Evolutionary conservation across 1,284 basidiomycete genomes (phyloP).

Genomic region (Hemileia vastatrix): DNA sequence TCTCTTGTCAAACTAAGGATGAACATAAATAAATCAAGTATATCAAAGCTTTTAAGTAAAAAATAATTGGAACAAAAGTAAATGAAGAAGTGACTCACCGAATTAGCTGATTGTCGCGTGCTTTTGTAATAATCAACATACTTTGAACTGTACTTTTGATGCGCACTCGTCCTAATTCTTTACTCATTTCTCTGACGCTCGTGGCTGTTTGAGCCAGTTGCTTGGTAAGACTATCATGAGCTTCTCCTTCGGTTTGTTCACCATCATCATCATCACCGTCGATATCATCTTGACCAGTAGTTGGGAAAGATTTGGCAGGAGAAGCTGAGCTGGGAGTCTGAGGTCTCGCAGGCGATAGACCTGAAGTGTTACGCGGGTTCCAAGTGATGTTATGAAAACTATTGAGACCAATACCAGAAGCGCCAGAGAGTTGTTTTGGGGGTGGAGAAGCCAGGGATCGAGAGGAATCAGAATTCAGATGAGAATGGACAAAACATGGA

Average conservation of each 20-base stretch:
- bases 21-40: not conserved
- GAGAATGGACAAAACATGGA: too few relatives aligned
- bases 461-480: too few relatives aligned
- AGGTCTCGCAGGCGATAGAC: too few relatives aligned
- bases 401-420: too few relatives aligned
- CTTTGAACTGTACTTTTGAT: constrained; percentile 85
- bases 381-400: too few relatives aligned
- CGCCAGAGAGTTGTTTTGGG: too few relatives aligned
- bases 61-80: not conserved
- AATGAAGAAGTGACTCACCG: not conserved
- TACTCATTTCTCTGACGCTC: constrained; percentile 18
- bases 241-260: constrained; percentile 2
- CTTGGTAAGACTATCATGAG: constrained; percentile 12
- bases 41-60: not conserved
- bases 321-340: too few relatives aligned
- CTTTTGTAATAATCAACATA: constrained; percentile 94
- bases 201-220: constrained; percentile 16
- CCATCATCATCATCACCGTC: constrained; percentile 1
- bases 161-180: constrained; percentile 65
- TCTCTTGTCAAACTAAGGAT: constrained; percentile 60
- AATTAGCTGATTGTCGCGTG: constrained; percentile 90
- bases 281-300: constrained; percentile 17
- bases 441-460: too few relatives aligned
- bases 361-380: too few relatives aligned
- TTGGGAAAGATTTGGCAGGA: too few relatives aligned